Conservation (phyloP, 768 basidiomycete genomes). For the Nevesoporus exiguus region DNA sequence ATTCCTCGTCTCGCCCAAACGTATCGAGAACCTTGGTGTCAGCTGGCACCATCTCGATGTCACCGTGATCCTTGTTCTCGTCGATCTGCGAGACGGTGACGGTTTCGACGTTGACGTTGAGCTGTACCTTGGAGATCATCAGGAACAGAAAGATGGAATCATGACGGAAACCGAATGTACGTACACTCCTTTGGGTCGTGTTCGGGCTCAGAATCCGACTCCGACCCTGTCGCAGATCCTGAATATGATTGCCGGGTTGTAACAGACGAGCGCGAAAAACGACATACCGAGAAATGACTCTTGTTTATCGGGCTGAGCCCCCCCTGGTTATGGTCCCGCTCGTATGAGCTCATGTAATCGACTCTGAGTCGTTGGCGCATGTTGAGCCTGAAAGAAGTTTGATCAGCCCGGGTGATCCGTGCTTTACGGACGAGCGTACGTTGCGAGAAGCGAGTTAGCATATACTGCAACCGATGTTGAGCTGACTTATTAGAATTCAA, state of each 20-base stretch:
- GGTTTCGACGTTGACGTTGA: slow-evolving; percentile 34
- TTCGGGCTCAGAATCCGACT: slow-evolving; percentile 23
- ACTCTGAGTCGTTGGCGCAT: slow-evolving; percentile 30
- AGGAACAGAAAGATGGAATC: not conserved
- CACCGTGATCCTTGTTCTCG: slow-evolving; percentile 18
- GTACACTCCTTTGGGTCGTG: slow-evolving; percentile 21
- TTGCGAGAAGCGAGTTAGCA: slow-evolving; percentile 34
- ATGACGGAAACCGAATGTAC: not conserved
- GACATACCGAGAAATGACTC: slow-evolving; percentile 24
- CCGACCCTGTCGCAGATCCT: slow-evolving; percentile 16
- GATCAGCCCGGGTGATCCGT: not conserved
- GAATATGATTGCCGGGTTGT: not conserved
- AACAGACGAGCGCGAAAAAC: not conserved
- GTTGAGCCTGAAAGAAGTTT: slow-evolving; percentile 19
- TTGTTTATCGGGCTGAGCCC: slow-evolving; percentile 12
- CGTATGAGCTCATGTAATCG: slow-evolving; percentile 24
- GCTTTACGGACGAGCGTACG: slow-evolving; percentile 16
- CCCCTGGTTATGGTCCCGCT: slow-evolving; percentile 20
- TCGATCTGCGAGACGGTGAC: slow-evolving; percentile 31
- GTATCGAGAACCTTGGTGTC: slow-evolving; percentile 2
- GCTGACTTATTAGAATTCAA: no score
- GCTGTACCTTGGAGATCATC: slow-evolving; percentile 11
- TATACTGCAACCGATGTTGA: slow-evolving; percentile 20
- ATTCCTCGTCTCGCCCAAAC: slow-evolving; percentile 13
- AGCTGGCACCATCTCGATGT: slow-evolving; percentile 14